Evolutionary conservation across 768 basidiomycete species (phyloP).

Genomic region (Pleurotus cornucopiae): DNA sequence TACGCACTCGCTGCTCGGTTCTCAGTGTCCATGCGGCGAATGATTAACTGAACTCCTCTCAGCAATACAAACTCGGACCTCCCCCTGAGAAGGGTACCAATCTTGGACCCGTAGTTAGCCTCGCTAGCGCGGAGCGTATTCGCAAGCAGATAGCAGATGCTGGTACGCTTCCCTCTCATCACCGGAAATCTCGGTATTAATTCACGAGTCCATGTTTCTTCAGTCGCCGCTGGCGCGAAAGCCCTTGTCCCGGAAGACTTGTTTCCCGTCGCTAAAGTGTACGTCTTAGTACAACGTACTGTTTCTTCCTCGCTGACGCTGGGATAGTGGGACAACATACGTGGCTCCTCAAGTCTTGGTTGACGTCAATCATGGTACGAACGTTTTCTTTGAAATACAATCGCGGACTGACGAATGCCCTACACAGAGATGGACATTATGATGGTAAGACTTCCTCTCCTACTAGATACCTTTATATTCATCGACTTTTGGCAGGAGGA

Average conservation of each 20-base stretch:
- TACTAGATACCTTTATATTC: neutral
- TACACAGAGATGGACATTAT: slow-evolving; percentile 84
- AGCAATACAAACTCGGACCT: slow-evolving; percentile 86
- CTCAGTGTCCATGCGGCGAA: too few relatives aligned
- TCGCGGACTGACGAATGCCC: slow-evolving; percentile 5
- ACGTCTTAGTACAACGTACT: slow-evolving; percentile 17
- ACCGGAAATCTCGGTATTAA: neutral
- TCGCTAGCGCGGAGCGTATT: slow-evolving; percentile 82
- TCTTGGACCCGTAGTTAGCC: slow-evolving; percentile 89
- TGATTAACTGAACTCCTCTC: neutral
- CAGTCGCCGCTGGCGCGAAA: slow-evolving; percentile 78
- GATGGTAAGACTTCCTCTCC: slow-evolving; percentile 40
- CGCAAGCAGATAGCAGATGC: slow-evolving; percentile 86
- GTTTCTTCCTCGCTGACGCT: neutral
- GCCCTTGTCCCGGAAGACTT: slow-evolving; percentile 63
- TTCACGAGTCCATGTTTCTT: neutral
- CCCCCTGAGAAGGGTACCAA: slow-evolving; percentile 71
- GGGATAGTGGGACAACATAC: slow-evolving; percentile 68
- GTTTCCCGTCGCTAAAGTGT: slow-evolving; percentile 70
- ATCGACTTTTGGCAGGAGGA: slow-evolving; percentile 51
- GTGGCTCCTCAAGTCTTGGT: slow-evolving; percentile 91
- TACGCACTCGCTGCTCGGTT: neutral
- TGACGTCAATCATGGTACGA: slow-evolving; percentile 84
- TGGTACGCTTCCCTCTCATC: slow-evolving; percentile 35
- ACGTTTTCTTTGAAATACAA: neutral